Conservation (phyloP, 129 eudicot species). For the Silybum marianum region DNA sequence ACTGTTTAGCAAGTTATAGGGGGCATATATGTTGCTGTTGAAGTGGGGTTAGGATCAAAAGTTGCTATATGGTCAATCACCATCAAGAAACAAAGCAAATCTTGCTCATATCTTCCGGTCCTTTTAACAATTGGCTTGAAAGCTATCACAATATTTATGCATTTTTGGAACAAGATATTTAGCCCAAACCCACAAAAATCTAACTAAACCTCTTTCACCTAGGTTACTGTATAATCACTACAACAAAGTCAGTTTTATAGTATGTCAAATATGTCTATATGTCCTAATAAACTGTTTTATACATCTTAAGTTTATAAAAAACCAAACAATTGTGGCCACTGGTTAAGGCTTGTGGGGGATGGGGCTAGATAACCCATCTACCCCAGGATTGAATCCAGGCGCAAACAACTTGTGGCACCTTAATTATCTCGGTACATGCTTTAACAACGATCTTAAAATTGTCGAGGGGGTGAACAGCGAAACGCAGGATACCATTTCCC, state of each 20-base stretch:
- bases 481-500: too few relatives aligned
- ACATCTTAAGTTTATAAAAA: not conserved
- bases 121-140: constrained; percentile 43
- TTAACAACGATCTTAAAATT: too few relatives aligned
- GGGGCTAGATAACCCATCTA: too few relatives aligned
- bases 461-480: too few relatives aligned
- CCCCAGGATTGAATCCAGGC: too few relatives aligned
- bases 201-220: not conserved
- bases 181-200: not conserved
- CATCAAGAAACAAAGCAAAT: constrained; percentile 52
- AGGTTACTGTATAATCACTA: not conserved
- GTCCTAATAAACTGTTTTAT: not conserved
- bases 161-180: not conserved
- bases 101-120: constrained; percentile 39
- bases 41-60: constrained; percentile 42
- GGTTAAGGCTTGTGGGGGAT: too few relatives aligned
- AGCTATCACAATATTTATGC: constrained; percentile 30
- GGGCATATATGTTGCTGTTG: constrained; percentile 24
- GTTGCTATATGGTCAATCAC: constrained; percentile 39
- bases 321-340: not conserved
- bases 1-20: not conserved
- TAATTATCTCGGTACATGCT: too few relatives aligned
- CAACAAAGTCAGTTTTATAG: not conserved
- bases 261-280: not conserved
- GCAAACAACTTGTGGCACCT: too few relatives aligned